Evolutionary conservation across 202 grass and related monocot species (phyloP), one percentile per base, ranked within the genome.

Genomic region (Alloteropsis angusta): DNA sequence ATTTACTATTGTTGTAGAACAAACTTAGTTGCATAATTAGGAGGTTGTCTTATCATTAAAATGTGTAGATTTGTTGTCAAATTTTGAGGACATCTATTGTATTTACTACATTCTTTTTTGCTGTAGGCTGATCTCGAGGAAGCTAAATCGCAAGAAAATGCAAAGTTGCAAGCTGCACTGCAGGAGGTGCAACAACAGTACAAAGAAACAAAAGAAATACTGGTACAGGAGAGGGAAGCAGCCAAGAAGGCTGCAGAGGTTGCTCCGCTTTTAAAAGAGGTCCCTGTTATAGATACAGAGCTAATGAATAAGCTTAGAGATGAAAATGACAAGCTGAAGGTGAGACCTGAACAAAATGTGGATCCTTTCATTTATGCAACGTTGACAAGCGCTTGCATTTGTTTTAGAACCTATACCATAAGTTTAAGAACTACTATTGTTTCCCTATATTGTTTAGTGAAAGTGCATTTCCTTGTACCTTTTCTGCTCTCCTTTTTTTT

Each of bases 321-420:
- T 74, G 96, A 99, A 93, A 99, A 99, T 88, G 88, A 99, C 73
- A 91, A 91, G 55, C 90, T 99, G 67, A 95, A 96, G 92, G 96
- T 99, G 71, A 83, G 87, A 76, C 6, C 41, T 26, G 34, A 66
- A 34, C 34, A 77, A 47, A 82, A 48, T 39, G 8, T 75, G 35
- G 22, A 68, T 68, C 16, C 21, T 53, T 9, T 7, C 10, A 53
- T 76, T 85, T 64, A 26, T 48, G 18, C 30, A 62, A 15, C 43
- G 41, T 72, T 75, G 22, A 36, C 15, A 15, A 80, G 52, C 5
- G 12, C 17, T 57, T 80, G 61, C 22, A 43, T 48, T 71, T 38
- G 3, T 35, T 62, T 42, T 68, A 42, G 28, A 36, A 26, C 15
- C 45, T 79, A 6, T 74, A 16, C 15, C 80, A 45, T 70, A 80